Evolutionary conservation across 1,139 yeast species (phyloP).

Genomic region (Hansenula anomala): DNA sequence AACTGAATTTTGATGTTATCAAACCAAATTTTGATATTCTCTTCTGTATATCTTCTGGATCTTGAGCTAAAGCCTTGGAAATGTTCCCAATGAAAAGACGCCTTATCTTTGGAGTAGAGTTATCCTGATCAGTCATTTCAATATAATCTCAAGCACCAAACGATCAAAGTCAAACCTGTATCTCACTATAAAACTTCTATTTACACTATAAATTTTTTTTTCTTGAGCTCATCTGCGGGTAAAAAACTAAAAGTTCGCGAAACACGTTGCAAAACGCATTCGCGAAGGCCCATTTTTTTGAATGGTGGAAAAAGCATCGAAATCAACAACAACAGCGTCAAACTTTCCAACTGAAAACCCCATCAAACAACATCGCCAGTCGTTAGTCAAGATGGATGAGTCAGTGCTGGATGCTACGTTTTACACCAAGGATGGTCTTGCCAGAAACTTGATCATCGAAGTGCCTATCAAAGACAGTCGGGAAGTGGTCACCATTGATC

Average conservation of each 20-base stretch:
- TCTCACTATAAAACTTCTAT: neutral
- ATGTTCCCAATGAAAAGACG: conserved; percentile 70
- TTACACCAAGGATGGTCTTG: conserved; percentile 7
- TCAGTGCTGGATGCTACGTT: conserved; percentile 11
- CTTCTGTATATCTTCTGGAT: conserved; percentile 35
- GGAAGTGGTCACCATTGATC: conserved; percentile 67
- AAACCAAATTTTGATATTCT: conserved; percentile 50
- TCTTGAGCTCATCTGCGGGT: neutral
- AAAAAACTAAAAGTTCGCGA: neutral
- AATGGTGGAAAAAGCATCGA: no score
- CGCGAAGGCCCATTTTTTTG: no score
- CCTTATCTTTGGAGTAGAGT: conserved; percentile 9
- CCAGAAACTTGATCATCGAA: conserved; percentile 33
- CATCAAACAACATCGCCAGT: no score
- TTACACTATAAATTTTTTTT: neutral
- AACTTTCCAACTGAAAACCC: no score
- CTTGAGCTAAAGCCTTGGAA: conserved; percentile 45
- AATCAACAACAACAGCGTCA: neutral
- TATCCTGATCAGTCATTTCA: neutral
- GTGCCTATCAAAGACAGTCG: conserved; percentile 64
- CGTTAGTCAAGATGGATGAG: conserved; percentile 5
- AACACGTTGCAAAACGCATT: no score
- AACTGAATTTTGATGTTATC: conserved; percentile 36
- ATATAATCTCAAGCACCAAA: no score
- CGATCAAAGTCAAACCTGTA: no score